Evolutionary conservation across 345 rosid species (phyloP).

Genomic region (Noccaea bulbosa): DNA sequence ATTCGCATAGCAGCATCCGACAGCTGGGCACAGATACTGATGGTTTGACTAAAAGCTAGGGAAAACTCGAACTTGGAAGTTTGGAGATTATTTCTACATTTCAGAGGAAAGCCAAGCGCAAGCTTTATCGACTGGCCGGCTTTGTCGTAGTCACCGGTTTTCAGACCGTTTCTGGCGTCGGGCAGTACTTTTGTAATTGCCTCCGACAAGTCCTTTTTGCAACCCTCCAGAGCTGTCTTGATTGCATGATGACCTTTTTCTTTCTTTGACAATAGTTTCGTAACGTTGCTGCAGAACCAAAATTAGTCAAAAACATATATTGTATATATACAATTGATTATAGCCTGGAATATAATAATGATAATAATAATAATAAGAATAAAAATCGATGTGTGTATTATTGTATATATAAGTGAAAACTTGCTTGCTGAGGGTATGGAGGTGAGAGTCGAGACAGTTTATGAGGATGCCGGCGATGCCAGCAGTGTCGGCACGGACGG

Average conservation of each 20-base stretch:
- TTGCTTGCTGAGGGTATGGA: conserved; percentile 25
- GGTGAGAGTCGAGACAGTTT: conserved; percentile 30
- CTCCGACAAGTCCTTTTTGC: not conserved
- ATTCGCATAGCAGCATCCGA: conserved; percentile 27
- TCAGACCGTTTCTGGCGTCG: not conserved
- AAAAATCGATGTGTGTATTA: not conserved
- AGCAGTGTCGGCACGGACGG: not conserved
- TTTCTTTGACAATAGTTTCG: not conserved
- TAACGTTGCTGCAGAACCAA: not conserved
- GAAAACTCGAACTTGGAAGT: not conserved
- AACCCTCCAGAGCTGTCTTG: not conserved
- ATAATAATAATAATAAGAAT: no score
- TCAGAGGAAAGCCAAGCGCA: conserved; percentile 3
- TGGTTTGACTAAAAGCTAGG: not conserved
- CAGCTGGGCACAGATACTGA: conserved; percentile 11
- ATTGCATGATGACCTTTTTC: not conserved
- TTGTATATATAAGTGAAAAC: not conserved
- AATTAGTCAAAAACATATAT: not conserved
- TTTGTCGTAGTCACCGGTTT: conserved; percentile 20
- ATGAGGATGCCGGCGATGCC: conserved; percentile 31
- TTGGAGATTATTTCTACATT: not conserved
- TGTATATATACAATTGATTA: no score
- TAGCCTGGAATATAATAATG: no score
- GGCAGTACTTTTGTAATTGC: not conserved
- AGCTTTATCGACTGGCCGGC: not conserved